A percentile compares a stretch with the other conserved stretches of the same genome.
These are phyloP conservation scores for Didymella exigua DNA, from an alignment of 2,329 filamentous ascomycete species.

Conservation along the genomic window DNA sequence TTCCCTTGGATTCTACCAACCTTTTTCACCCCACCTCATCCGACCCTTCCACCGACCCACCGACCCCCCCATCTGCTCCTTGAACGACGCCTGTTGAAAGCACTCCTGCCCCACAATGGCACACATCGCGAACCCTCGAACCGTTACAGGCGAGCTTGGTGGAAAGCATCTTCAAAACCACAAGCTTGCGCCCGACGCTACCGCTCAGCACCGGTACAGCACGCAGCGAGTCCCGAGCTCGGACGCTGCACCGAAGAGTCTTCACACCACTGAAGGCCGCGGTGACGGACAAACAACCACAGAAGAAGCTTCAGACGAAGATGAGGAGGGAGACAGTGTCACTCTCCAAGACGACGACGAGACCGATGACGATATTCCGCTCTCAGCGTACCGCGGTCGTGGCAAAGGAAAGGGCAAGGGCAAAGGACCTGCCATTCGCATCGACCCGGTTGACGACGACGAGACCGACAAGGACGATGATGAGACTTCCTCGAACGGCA, in stretches of 20 bases:
- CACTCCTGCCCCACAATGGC: constrained; percentile 31
- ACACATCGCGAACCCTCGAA: constrained; percentile 31
- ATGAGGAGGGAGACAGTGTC: constrained; percentile 45
- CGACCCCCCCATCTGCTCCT: not conserved
- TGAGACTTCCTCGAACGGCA: constrained; percentile 34
- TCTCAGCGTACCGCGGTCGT: constrained; percentile 40
- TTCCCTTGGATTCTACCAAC: constrained; percentile 16
- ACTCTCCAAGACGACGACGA: constrained; percentile 45
- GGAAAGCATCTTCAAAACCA: constrained; percentile 40
- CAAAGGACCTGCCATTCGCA: constrained; percentile 44
- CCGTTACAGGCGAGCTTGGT: constrained; percentile 35
- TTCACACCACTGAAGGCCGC: constrained; percentile 30
- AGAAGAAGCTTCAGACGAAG: constrained; percentile 41
- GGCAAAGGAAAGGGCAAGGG: constrained; percentile 44
- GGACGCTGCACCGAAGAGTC: constrained; percentile 27
- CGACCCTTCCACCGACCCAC: not conserved
- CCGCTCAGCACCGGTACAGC: constrained; percentile 27
- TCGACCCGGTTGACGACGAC: constrained; percentile 41
- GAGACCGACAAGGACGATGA: constrained; percentile 40
- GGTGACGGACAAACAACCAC: constrained; percentile 35
- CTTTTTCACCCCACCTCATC: constrained; percentile 5
- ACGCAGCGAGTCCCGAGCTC: constrained; percentile 28
- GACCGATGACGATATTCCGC: constrained; percentile 39
- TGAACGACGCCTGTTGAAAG: constrained; percentile 1
- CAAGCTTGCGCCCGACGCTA: constrained; percentile 34